A percentile compares a stretch with the other conserved stretches of the same genome.
These are phyloP conservation scores for Jamesozyma gamospora DNA, from an alignment of 805 yeast genomes.

Conservation along the genomic window DNA sequence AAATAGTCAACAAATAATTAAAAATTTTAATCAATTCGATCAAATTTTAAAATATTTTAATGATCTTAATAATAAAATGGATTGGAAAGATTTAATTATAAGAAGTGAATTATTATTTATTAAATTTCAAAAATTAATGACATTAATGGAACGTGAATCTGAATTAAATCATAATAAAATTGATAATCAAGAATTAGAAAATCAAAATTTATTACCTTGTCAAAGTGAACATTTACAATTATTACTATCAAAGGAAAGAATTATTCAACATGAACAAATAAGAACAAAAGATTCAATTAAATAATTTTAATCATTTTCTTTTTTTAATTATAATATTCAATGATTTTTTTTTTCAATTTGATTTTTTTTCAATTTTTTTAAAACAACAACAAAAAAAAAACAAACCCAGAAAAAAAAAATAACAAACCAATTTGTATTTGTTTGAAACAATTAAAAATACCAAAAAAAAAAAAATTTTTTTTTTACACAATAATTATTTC, in stretches of 20 bases:
- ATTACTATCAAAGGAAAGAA: conserved; percentile 49
- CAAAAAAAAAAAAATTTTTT: too few relatives aligned
- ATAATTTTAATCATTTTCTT: too few relatives aligned
- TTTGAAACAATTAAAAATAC: too few relatives aligned
- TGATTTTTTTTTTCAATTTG: too few relatives aligned
- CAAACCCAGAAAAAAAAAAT: too few relatives aligned
- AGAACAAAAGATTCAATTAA: conserved; percentile 19
- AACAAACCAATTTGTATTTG: too few relatives aligned
- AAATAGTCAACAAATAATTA: conserved; percentile 66
- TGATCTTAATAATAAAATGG: conserved; percentile 69
- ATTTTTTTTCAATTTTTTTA: too few relatives aligned
- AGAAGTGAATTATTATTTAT: conserved; percentile 77
- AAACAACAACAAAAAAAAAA: too few relatives aligned
- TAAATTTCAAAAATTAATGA: conserved; percentile 70
- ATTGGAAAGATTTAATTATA: conserved; percentile 66
- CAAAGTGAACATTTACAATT: conserved; percentile 36
- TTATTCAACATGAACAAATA: conserved; percentile 51
- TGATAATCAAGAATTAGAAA: not conserved
- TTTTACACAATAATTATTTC: too few relatives aligned
- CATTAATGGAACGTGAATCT: conserved; percentile 55
- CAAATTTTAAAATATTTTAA: conserved; percentile 89
- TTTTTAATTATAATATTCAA: too few relatives aligned
- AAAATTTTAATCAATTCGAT: conserved; percentile 70
- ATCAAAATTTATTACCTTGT: conserved; percentile 8
- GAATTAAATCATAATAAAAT: conserved; percentile 6